A percentile compares a stretch with the other conserved stretches of the same genome.
phyloP scores from a whole-genome alignment of 331 rosid genomes.

The Cucumis variabilis region DNA sequence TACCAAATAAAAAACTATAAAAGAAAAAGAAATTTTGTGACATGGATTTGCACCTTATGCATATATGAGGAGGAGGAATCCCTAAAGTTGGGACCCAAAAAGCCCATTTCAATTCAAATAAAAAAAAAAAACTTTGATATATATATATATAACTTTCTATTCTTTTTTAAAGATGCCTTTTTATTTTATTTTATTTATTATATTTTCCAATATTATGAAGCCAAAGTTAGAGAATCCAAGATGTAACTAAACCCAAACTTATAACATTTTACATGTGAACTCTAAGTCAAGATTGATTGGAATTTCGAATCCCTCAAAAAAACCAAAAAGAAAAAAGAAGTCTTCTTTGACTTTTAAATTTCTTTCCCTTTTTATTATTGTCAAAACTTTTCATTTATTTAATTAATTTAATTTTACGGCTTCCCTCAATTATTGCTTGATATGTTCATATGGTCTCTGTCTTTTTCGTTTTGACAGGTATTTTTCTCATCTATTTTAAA shows the following conservation, averaged over 20 bases:
- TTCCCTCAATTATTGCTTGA: background rate
- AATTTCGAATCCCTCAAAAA: slow-evolving; percentile 23
- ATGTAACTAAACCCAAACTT: slow-evolving; percentile 8
- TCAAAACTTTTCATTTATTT: background rate
- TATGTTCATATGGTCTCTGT: slow-evolving; percentile 15
- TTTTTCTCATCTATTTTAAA: background rate
- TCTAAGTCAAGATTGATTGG: slow-evolving; percentile 15
- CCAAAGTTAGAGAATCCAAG: slow-evolving; percentile 3
- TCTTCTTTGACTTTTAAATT: background rate
- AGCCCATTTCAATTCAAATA: background rate
- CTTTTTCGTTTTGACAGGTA: background rate
- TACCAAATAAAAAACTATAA: too few species aligned
- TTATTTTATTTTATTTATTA: too few species aligned
- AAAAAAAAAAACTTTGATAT: background rate
- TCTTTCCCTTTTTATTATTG: background rate
- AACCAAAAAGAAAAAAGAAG: background rate
- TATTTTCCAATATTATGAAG: background rate
- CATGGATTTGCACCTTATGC: slow-evolving; percentile 14
- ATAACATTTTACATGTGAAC: slow-evolving; percentile 12
- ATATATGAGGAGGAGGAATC: slow-evolving; percentile 13
- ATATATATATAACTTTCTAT: too few species aligned
- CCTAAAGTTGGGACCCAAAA: slow-evolving; percentile 20
- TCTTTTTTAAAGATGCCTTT: background rate
- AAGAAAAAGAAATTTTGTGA: background rate
- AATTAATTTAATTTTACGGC: background rate